Base-by-base conservation (phyloP, 352 stramenopile species). In the Phytophthora sojae region DNA sequence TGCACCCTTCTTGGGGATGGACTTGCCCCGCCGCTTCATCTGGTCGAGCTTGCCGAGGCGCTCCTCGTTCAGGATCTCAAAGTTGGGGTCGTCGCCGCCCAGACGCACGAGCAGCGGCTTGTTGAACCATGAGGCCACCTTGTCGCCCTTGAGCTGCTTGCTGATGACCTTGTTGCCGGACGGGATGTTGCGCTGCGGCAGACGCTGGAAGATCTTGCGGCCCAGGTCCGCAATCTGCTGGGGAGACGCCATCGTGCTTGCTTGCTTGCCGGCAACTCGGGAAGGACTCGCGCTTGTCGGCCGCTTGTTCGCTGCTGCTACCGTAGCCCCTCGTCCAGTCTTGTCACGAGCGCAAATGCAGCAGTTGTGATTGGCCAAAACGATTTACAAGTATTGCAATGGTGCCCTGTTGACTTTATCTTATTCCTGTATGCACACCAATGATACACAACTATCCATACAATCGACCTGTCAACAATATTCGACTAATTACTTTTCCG, bases 151-250 rank as follows among this genome's bases (percentile, higher is more conserved):
- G 49, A 96, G 82, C 80, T 95, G 86, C 81, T 94, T 94, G 76
- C 86, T 94, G 77, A 96, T 94, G 45, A 96, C 82, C 77, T 96
- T 96, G 77, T 95, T 96, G 71, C 89, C 89, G 51, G 89, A 95
- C 64, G 81, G 71, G 25, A 76, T 89, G 69, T 94, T 78, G 74
- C 83, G 88, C 82, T 95, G 87, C 71, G 89, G 89, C 69, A 96
- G 75, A 15, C 89, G 87, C 83, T 96, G 86, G 76, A 96, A 96
- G 69, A 96, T 96, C 82, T 96, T 94, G 71, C 89, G 87, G 47
- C 85, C 79, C 54, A 96, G 73, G 62, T 96, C 89, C 59, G 85
- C 86, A 71, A 96, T 77, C 68, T 89, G 82, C 80, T 89, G 74
- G 51, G 82, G 73, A 69, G 76, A 81, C 74, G 75, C 57, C 77